A percentile compares a stretch with the other conserved stretches of the same genome.
Evolutionary conservation across 2,329 filamentous ascomycete species (phyloP).

Genomic region (Sarocladium brachiariae): DNA sequence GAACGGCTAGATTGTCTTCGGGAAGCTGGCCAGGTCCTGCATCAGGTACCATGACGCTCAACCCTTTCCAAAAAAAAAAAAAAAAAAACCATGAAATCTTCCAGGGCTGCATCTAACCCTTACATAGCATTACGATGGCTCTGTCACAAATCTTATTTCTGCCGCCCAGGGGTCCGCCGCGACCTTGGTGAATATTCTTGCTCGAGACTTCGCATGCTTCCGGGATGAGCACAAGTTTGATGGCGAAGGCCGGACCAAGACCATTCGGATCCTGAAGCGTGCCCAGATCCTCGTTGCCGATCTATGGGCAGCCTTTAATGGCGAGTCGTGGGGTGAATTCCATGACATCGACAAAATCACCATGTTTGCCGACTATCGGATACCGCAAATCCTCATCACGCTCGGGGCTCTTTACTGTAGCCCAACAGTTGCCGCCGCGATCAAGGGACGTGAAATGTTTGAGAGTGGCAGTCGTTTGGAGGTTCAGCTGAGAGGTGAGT

Average conservation of each 20-base stretch:
- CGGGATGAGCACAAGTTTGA: conserved; percentile 73
- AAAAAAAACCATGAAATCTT: too few species aligned
- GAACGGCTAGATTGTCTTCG: conserved; percentile 73
- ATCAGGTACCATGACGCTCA: conserved; percentile 50
- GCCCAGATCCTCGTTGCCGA: conserved; percentile 96
- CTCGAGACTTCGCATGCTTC: conserved; percentile 77
- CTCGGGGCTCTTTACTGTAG: conserved; percentile 80
- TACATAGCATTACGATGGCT: conserved; percentile 75
- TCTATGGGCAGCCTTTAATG: conserved; percentile 91
- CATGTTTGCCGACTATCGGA: conserved; percentile 97
- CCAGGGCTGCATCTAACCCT: too few species aligned
- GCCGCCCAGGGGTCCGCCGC: conserved; percentile 75
- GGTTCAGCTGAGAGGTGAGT: conserved; percentile 71
- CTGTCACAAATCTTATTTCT: conserved; percentile 65
- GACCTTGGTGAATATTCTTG: conserved; percentile 76
- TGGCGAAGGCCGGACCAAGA: conserved; percentile 47
- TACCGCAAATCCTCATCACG: conserved; percentile 85
- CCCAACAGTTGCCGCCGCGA: conserved; percentile 65
- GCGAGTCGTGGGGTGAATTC: conserved; percentile 72
- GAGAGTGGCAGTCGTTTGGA: conserved; percentile 72
- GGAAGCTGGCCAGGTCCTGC: conserved; percentile 75
- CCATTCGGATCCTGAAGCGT: conserved; percentile 80
- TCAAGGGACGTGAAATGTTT: conserved; percentile 58
- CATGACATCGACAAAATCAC: conserved; percentile 90
- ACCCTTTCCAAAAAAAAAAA: too few species aligned